Conservation (phyloP, 805 yeast genomes). For the Candida corydali region DNA sequence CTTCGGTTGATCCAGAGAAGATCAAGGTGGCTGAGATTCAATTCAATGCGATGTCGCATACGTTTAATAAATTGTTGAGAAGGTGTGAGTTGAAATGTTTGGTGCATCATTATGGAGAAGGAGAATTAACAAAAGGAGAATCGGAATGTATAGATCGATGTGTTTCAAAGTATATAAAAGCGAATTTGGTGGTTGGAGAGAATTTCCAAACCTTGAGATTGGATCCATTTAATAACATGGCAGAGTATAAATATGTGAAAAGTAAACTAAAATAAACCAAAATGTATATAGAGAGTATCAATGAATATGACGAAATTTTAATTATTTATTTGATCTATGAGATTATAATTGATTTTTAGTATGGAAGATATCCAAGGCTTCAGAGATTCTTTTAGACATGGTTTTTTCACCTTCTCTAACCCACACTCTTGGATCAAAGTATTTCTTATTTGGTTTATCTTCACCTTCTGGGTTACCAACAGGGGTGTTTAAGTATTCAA, state of each 20-base stretch:
- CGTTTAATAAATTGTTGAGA: constrained; percentile 53
- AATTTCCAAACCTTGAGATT: constrained; percentile 39
- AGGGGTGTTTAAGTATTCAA: constrained; percentile 83
- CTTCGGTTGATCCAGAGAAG: constrained; percentile 56
- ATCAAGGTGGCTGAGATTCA: constrained; percentile 64
- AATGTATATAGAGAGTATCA: constrained; percentile 4
- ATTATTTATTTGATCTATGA: constrained; percentile 3
- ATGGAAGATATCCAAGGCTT: constrained; percentile 85
- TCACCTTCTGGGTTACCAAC: constrained; percentile 99
- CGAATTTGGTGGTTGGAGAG: constrained; percentile 62
- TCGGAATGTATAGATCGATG: constrained; percentile 80
- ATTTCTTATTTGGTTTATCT: constrained; percentile 99
- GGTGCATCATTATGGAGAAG: constrained; percentile 80
- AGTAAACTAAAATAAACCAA: neutral
- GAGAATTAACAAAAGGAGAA: constrained; percentile 83
- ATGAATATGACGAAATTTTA: no score
- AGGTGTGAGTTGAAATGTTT: constrained; percentile 76
- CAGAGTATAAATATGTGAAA: constrained; percentile 32
- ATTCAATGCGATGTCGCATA: constrained; percentile 56
- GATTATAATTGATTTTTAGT: constrained; percentile 61
- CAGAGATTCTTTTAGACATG: constrained; percentile 80
- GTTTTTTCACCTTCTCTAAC: constrained; percentile 99
- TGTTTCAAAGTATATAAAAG: constrained; percentile 74
- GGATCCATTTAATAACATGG: constrained; percentile 42
- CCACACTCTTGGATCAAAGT: constrained; percentile 99